Evolutionary conservation across 257 asterid species (phyloP).

Genomic region (Solanum arcanum): DNA sequence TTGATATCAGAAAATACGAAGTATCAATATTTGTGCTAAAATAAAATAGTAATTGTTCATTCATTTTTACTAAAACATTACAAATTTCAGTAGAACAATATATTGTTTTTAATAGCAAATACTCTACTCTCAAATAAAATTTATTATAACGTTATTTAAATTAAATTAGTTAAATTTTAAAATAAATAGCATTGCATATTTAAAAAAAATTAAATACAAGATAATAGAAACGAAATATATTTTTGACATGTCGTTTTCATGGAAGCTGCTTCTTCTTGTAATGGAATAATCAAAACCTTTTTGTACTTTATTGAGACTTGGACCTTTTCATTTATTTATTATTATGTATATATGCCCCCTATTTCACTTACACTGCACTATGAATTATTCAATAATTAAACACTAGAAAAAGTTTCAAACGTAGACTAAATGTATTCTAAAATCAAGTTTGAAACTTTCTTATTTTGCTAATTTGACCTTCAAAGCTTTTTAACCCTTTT

Average conservation of each 20-base stretch:
- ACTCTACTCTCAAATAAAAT: background rate
- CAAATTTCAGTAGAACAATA: accelerated
- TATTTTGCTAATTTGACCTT: background rate
- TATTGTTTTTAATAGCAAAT: background rate
- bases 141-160: accelerated
- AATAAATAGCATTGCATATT: background rate
- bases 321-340: background rate
- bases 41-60: too few species aligned
- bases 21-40: background rate
- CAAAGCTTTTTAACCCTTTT: too few species aligned
- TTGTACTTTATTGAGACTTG: background rate
- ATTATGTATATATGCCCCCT: background rate
- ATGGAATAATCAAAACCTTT: background rate
- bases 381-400: background rate
- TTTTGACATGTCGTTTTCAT: background rate
- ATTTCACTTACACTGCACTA: background rate
- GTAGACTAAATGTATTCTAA: background rate
- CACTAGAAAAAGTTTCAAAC: background rate
- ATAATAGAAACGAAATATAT: background rate
- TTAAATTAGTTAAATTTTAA: background rate
- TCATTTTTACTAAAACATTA: background rate
- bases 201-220: background rate
- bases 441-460: background rate
- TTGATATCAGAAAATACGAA: background rate
- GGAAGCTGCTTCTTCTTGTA: background rate